These are phyloP conservation scores for Trametes meyenii DNA, from an alignment of 768 basidiomycete species.

Conservation along the genomic window DNA sequence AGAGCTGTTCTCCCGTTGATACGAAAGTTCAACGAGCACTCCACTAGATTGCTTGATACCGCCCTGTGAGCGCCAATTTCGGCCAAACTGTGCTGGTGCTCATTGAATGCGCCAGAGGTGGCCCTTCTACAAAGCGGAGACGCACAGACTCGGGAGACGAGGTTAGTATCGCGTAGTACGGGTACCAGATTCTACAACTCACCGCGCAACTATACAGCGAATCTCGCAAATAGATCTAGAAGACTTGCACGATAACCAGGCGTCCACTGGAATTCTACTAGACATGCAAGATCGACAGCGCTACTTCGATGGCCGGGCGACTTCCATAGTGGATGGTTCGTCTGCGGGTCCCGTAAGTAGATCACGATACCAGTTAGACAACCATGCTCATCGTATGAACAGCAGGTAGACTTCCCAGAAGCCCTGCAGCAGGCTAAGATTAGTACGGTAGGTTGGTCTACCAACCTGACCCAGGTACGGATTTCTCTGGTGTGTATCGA, in stretches of 20 bases:
- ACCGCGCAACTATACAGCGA: slow-evolving; percentile 26
- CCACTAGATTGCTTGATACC: slow-evolving; percentile 82
- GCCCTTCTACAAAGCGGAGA: slow-evolving; percentile 60
- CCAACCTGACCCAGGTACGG: slow-evolving; percentile 57
- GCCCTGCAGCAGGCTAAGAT: slow-evolving; percentile 51
- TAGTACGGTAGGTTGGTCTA: slow-evolving; percentile 59
- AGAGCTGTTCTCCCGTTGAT: slow-evolving; percentile 88
- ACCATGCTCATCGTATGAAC: slow-evolving; percentile 7
- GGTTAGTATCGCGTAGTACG: slow-evolving; percentile 38
- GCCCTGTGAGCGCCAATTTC: slow-evolving; percentile 55
- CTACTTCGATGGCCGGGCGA: slow-evolving; percentile 71
- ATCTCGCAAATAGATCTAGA: slow-evolving; percentile 77
- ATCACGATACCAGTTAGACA: background rate
- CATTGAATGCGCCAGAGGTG: slow-evolving; percentile 49
- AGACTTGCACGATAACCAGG: slow-evolving; percentile 75
- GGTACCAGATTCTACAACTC: background rate
- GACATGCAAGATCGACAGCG: slow-evolving; percentile 87
- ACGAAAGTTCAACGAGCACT: slow-evolving; percentile 97
- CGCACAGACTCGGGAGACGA: slow-evolving; percentile 46
- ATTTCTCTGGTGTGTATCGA: background rate
- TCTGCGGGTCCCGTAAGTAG: slow-evolving; percentile 28
- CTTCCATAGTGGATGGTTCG: slow-evolving; percentile 12
- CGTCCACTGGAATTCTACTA: slow-evolving; percentile 69
- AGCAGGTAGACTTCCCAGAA: slow-evolving; percentile 50
- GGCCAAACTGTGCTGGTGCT: background rate